Conservation (phyloP, 139 green algal genomes). For the Chlorella sp. region DNA sequence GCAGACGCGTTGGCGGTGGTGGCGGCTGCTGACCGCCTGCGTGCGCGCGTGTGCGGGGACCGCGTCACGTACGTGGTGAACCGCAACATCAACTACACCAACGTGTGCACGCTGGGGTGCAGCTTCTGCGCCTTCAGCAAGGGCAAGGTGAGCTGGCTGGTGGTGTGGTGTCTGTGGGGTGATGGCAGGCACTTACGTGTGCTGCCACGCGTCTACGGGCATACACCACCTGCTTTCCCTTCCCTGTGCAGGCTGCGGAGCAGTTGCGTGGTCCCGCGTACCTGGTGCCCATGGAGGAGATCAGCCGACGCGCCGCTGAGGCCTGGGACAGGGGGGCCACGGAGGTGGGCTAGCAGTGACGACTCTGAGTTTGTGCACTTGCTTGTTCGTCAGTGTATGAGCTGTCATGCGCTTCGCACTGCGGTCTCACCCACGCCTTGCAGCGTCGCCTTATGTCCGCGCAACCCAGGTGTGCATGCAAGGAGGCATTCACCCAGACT, state of each 20-base stretch:
- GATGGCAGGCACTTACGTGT: background rate
- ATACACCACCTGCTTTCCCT: background rate
- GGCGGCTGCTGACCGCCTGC: constrained; percentile 41
- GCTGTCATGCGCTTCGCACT: background rate
- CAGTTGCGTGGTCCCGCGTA: constrained; percentile 67
- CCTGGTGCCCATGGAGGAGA: constrained; percentile 64
- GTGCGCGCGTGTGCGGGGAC: constrained; percentile 52
- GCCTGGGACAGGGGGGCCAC: constrained; percentile 77
- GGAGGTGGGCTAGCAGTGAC: constrained; percentile 53
- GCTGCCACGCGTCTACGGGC: background rate
- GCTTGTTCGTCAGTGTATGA: background rate
- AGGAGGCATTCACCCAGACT: constrained; percentile 86
- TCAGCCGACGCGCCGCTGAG: constrained; percentile 58
- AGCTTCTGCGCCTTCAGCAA: constrained; percentile 79
- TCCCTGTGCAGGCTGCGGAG: constrained; percentile 25
- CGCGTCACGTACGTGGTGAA: constrained; percentile 60
- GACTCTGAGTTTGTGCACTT: background rate
- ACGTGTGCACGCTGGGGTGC: constrained; percentile 58
- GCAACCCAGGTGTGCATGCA: constrained; percentile 30
- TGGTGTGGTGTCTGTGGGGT: background rate
- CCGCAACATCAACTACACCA: constrained; percentile 94
- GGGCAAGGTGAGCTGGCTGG: constrained; percentile 21
- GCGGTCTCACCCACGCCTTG: too few relatives aligned
- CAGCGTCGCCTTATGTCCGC: too few relatives aligned
- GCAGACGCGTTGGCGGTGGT: background rate